These are phyloP conservation scores for Exophiala aquamarina DNA, from an alignment of 2,329 filamentous ascomycete genomes.

Conservation along the genomic window DNA sequence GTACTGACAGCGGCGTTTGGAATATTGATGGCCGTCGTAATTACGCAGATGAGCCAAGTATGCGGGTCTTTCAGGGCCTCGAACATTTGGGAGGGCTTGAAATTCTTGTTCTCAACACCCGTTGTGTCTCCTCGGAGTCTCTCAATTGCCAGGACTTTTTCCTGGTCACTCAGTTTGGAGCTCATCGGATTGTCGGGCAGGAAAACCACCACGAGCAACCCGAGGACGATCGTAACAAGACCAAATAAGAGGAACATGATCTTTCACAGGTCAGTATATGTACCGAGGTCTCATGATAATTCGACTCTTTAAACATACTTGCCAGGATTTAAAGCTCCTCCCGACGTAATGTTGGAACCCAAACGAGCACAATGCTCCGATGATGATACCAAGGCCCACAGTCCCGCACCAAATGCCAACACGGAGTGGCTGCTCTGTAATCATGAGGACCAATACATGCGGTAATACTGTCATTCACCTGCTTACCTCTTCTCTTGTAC, in stretches of 20 bases:
- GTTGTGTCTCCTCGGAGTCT: constrained; percentile 32
- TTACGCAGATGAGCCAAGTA: constrained; percentile 40
- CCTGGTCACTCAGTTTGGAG: constrained; percentile 30
- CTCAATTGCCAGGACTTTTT: constrained; percentile 12
- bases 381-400: too few species aligned
- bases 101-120: constrained; percentile 52
- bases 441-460: too few species aligned
- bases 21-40: constrained; percentile 32
- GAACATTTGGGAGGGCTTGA: constrained; percentile 47
- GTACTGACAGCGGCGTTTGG: constrained; percentile 39
- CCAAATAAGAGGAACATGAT: constrained; percentile 54
- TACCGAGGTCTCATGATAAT: too few species aligned
- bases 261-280: constrained; percentile 40
- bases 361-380: too few species aligned
- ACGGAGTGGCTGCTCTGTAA: too few species aligned
- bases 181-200: constrained; percentile 53
- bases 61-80: constrained; percentile 48
- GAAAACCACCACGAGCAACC: constrained; percentile 40
- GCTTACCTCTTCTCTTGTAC: too few species aligned
- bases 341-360: too few species aligned
- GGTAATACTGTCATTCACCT: too few species aligned
- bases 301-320: too few species aligned
- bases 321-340: too few species aligned
- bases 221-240: constrained; percentile 45
- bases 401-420: too few species aligned